These are phyloP conservation scores for Plicaturopsis crispa DNA, from an alignment of 768 basidiomycete species.

Conservation along the genomic window DNA sequence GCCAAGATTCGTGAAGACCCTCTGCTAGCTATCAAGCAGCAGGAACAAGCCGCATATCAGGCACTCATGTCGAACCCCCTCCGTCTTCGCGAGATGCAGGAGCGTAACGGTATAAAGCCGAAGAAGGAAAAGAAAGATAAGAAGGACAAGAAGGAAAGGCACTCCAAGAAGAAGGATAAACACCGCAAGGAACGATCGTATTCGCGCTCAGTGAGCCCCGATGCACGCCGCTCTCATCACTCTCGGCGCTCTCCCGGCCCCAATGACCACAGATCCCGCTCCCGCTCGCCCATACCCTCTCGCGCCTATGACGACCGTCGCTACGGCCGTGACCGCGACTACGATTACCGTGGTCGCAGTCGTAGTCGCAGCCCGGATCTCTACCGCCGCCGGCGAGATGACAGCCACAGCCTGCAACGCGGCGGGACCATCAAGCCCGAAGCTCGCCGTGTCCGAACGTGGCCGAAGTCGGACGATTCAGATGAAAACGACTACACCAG, in stretches of 20 bases:
- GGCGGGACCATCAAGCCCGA: conserved; percentile 14
- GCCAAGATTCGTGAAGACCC: conserved; percentile 97
- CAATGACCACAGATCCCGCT: conserved; percentile 31
- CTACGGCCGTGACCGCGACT: conserved; percentile 13
- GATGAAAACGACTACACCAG: conserved; percentile 29
- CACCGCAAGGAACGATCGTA: conserved; percentile 24
- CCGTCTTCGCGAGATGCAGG: conserved; percentile 73
- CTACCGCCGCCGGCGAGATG: conserved; percentile 9
- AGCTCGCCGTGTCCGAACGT: conserved; percentile 27
- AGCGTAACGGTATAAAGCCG: conserved; percentile 72
- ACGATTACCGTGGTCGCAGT: conserved; percentile 16
- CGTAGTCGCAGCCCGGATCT: conserved; percentile 21
- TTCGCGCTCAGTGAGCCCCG: conserved; percentile 25
- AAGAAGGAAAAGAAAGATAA: conserved; percentile 66
- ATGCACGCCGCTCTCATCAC: conserved; percentile 23
- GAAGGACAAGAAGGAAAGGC: conserved; percentile 22
- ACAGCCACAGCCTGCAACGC: conserved; percentile 1
- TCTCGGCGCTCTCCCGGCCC: conserved; percentile 37
- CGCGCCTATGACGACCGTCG: conserved; percentile 23
- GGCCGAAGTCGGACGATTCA: conserved; percentile 47
- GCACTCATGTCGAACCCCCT: conserved; percentile 82
- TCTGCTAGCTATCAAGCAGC: conserved; percentile 93
- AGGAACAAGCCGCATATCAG: conserved; percentile 91
- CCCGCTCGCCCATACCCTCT: conserved; percentile 14
- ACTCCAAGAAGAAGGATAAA: conserved; percentile 34